These are phyloP conservation scores for Ammopiptanthus mongolicus DNA, from an alignment of 306 rosid species.

Conservation along the genomic window DNA sequence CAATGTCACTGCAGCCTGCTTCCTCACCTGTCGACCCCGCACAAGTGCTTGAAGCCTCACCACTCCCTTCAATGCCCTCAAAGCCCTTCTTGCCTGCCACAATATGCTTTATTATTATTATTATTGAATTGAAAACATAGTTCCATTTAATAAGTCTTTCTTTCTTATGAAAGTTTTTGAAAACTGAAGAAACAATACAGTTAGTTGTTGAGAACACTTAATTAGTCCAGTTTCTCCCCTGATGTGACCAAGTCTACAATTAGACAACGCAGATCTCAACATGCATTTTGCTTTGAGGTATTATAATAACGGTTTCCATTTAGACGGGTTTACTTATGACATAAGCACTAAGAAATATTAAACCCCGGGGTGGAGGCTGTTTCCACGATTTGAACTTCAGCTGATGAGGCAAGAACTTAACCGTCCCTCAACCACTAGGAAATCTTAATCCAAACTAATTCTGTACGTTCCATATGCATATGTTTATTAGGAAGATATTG, in stretches of 20 bases:
- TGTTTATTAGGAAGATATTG: no score
- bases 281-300: not conserved
- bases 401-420: no score
- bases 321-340: not conserved
- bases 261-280: not conserved
- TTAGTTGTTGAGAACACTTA: not conserved
- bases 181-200: not conserved
- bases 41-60: conserved; percentile 98
- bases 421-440: no score
- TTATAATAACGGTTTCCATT: not conserved
- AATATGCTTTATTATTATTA: not conserved
- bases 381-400: no score
- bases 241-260: not conserved
- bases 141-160: no score
- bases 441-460: no score
- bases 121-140: not conserved
- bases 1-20: conserved; percentile 94
- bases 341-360: not conserved
- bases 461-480: not conserved
- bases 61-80: conserved; percentile 91
- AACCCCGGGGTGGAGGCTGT: no score
- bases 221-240: not conserved
- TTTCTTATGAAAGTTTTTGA: not conserved
- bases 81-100: conserved; percentile 86
- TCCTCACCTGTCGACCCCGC: conserved; percentile 87